phyloP scores from a whole-genome alignment of 2,329 filamentous ascomycete species.

The Arthrobotrys sinensis region DNA sequence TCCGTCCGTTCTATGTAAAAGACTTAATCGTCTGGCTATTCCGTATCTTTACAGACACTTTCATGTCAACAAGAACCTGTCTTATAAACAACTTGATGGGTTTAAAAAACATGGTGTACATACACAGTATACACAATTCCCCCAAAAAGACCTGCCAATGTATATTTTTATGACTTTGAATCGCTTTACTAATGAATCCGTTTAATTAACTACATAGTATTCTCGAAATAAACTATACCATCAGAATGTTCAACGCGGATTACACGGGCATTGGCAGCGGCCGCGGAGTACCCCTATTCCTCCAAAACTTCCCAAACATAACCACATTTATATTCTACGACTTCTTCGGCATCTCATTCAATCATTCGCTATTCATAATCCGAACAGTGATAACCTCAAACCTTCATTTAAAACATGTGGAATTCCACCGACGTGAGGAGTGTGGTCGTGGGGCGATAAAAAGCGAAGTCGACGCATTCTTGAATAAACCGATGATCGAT shows the following conservation, averaged over 20 bases:
- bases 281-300: neutral
- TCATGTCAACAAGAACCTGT: neutral
- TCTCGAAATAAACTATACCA: neutral
- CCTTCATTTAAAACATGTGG: neutral
- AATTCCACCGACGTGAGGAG: neutral
- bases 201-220: neutral
- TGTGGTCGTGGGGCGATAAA: no score
- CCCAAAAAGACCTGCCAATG: no score
- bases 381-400: neutral
- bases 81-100: neutral
- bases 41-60: neutral
- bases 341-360: neutral
- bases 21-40: neutral
- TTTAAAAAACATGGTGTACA: neutral
- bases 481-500: neutral
- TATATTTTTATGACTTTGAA: no score
- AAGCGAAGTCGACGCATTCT: neutral
- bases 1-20: neutral
- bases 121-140: neutral
- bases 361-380: neutral
- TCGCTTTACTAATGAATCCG: no score
- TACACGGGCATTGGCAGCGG: neutral
- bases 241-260: neutral
- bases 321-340: neutral
- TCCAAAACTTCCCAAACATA: neutral